These are phyloP conservation scores for Gymnopilus dilepis DNA, from an alignment of 768 basidiomycete species.

Conservation along the genomic window DNA sequence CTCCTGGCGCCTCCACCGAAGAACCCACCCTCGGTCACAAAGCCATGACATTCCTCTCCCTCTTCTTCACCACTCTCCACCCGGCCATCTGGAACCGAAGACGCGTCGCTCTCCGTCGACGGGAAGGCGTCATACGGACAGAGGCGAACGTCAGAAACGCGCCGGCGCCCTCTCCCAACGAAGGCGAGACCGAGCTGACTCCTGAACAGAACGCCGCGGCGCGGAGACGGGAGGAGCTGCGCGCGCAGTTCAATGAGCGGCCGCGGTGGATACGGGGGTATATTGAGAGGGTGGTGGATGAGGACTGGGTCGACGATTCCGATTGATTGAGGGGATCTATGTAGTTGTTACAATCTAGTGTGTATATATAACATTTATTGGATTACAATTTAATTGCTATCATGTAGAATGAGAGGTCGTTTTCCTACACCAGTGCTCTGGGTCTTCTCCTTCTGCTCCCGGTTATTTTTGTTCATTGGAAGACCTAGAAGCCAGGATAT, in stretches of 20 bases:
- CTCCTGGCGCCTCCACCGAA: conserved; percentile 32
- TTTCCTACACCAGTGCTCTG: neutral
- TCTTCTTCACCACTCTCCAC: conserved; percentile 67
- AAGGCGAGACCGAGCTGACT: conserved; percentile 34
- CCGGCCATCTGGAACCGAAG: conserved; percentile 79
- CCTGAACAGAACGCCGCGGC: conserved; percentile 34
- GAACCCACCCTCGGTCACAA: conserved; percentile 59
- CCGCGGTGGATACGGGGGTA: conserved; percentile 70
- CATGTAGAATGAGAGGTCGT: too few relatives aligned
- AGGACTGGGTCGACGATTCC: conserved; percentile 74
- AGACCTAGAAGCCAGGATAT: neutral
- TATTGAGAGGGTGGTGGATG: conserved; percentile 63
- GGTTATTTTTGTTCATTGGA: neutral
- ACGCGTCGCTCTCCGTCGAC: conserved; percentile 56
- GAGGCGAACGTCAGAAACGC: conserved; percentile 58
- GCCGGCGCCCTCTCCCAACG: conserved; percentile 25
- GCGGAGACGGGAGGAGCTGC: conserved; percentile 49
- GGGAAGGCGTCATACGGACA: conserved; percentile 71
- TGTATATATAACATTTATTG: conserved; percentile 4
- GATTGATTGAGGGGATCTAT: conserved; percentile 46
- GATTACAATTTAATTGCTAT: conserved; percentile 1
- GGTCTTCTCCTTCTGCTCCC: neutral
- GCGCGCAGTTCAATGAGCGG: conserved; percentile 53
- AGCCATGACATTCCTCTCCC: conserved; percentile 53
- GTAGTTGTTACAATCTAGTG: conserved; percentile 15